These are phyloP conservation scores for Lactarius quietus DNA, from an alignment of 768 basidiomycete species.

Conservation along the genomic window DNA sequence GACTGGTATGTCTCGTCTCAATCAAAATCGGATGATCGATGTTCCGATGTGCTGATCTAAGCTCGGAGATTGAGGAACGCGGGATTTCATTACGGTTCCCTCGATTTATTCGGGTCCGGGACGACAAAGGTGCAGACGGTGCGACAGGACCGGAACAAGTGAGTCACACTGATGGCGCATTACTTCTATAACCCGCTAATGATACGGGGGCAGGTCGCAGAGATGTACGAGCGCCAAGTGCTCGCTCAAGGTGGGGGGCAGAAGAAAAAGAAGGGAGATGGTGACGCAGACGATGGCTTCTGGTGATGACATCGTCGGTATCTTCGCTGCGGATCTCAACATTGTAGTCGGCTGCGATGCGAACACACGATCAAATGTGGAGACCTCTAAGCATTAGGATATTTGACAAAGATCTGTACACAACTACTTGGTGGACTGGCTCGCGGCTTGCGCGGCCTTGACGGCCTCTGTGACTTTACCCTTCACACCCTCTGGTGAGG, in stretches of 20 bases:
- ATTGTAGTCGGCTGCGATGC: slow-evolving; percentile 1
- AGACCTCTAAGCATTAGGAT: slow-evolving; percentile 21
- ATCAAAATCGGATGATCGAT: not conserved
- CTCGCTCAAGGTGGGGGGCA: slow-evolving; percentile 71
- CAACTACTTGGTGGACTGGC: slow-evolving; percentile 15
- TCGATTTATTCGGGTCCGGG: slow-evolving; percentile 85
- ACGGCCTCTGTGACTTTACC: slow-evolving; percentile 50
- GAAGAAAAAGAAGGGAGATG: slow-evolving; percentile 63
- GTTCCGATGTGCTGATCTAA: slow-evolving; percentile 16
- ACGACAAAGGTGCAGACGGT: slow-evolving; percentile 91
- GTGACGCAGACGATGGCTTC: slow-evolving; percentile 68
- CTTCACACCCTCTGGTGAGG: slow-evolving; percentile 28
- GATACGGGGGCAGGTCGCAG: slow-evolving; percentile 59
- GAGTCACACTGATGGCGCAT: slow-evolving; percentile 25
- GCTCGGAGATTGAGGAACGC: slow-evolving; percentile 68
- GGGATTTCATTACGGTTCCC: slow-evolving; percentile 97
- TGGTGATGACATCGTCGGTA: slow-evolving; percentile 45
- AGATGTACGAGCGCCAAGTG: slow-evolving; percentile 90
- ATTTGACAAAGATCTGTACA: slow-evolving; percentile 14
- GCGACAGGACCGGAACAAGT: slow-evolving; percentile 93
- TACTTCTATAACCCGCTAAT: slow-evolving; percentile 7
- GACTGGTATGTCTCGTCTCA: slow-evolving; percentile 55
- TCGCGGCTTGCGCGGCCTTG: slow-evolving; percentile 36
- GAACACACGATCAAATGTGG: not conserved
- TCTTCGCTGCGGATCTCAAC: slow-evolving; percentile 9